Evolutionary conservation across 768 basidiomycete species (phyloP), one percentile per base, ranked within the genome.

Genomic region (Holtermannia corniformis): DNA sequence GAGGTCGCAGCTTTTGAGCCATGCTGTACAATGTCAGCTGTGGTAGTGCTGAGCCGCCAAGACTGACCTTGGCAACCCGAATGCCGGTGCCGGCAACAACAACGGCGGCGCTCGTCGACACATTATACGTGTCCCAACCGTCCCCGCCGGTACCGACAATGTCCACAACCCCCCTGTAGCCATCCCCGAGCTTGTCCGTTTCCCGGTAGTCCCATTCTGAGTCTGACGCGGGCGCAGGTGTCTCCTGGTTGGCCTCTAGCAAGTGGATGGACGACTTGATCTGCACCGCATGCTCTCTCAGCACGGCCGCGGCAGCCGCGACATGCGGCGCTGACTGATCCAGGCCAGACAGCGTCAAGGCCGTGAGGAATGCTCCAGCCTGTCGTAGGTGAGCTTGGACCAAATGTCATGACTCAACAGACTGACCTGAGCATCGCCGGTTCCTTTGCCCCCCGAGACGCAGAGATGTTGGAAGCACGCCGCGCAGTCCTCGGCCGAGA

Each of bases 141-240:
- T 96, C 95, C 5, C 95, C 93, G 11, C 93, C 90, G 0, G 89
- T 91, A 1, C 90, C 90, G 20, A 93, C 90, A 53, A 93, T 87
- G 69, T 92, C 87, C 20, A 84, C 80, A 42, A 65, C 47, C 1
- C 71, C 71, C 0, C 54, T 47, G 49, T 68, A 70, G 28, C 65
- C 67, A 51, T 71, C 69, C 1, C 68, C 68, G 25, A 63, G 57
- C 19, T 63, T 65, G 43, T 71, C 69, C 5, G 67, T 60, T 22
- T 67, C 60, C 44, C 56, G 44, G 49, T 69, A 70, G 47, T 70
- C 66, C 71, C 69, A 69, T 12, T 47, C 51, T 7, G 50, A 50
- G 12, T 52, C 48, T 37, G 4, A 20, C 5, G 47, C 32, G 3
- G 53, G 44, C 5, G 49, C 25, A 14, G 40, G 21, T 5, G 41